These are phyloP conservation scores for Fagopyrum tataricum DNA, from an alignment of 148 eudicot species.

Conservation along the genomic window DNA sequence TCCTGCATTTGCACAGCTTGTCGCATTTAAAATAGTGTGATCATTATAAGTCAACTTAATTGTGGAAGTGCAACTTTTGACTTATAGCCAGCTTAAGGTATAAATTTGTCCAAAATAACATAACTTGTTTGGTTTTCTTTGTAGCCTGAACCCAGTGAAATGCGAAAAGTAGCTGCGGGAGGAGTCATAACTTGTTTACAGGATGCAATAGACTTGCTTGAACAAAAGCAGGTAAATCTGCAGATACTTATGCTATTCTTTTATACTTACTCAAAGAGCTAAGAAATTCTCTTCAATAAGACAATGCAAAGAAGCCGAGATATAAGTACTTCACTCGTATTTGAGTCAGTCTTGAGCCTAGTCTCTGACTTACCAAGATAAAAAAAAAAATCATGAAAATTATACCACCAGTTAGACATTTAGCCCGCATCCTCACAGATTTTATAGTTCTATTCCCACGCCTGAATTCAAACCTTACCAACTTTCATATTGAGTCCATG, in stretches of 20 bases:
- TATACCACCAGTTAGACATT: background rate
- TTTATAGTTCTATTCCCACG: background rate
- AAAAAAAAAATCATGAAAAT: too few relatives aligned
- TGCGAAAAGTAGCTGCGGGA: conserved; percentile 76
- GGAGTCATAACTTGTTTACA: conserved; percentile 83
- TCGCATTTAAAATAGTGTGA: too few relatives aligned
- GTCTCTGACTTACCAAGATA: too few relatives aligned
- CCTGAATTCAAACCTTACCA: background rate
- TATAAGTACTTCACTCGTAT: background rate
- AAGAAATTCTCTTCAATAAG: background rate
- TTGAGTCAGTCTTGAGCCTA: background rate
- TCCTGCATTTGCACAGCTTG: background rate
- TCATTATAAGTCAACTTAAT: too few relatives aligned
- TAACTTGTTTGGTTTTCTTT: conserved; percentile 11
- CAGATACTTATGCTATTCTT: background rate
- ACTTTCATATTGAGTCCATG: background rate
- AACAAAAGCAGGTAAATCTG: conserved; percentile 51
- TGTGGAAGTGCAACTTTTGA: too few relatives aligned
- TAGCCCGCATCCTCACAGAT: background rate
- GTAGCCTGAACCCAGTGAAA: conserved; percentile 73
- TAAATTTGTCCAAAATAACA: background rate
- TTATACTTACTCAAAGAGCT: background rate
- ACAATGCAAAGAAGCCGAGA: background rate
- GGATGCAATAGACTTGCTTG: conserved; percentile 69
- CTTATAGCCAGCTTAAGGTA: too few relatives aligned